Percentiles rank a stretch among this genome's conserved stretches.
Conservation (phyloP, 2,329 filamentous ascomycete species). For the Phaeosphaeria sp. region DNA sequence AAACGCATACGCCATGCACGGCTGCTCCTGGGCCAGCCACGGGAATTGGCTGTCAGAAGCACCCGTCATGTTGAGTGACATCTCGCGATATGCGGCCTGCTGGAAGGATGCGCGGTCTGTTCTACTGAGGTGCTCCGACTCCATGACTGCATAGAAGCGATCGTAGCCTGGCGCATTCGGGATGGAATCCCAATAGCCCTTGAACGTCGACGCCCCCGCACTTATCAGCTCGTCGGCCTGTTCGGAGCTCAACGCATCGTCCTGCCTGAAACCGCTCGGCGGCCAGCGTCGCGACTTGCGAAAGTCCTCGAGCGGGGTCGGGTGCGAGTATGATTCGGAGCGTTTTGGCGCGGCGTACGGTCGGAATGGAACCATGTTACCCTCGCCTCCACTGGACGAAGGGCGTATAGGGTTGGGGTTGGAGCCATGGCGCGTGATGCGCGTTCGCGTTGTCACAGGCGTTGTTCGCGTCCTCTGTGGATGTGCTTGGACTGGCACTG, state of each 20-base stretch:
- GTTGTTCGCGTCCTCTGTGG: slow-evolving; percentile 40
- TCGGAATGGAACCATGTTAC: slow-evolving; percentile 33
- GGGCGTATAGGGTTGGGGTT: slow-evolving; percentile 38
- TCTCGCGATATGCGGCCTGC: slow-evolving; percentile 45
- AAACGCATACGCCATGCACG: slow-evolving; percentile 72
- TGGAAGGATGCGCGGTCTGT: slow-evolving; percentile 48
- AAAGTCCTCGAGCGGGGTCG: slow-evolving; percentile 47
- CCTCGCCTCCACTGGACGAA: slow-evolving; percentile 42
- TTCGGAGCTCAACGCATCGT: slow-evolving; percentile 37
- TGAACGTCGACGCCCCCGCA: slow-evolving; percentile 49
- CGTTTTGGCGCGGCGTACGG: slow-evolving; percentile 32
- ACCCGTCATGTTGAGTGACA: slow-evolving; percentile 48
- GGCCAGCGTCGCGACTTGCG: slow-evolving; percentile 48
- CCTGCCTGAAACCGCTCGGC: slow-evolving; percentile 45
- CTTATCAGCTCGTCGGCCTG: slow-evolving; percentile 50
- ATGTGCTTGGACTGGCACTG: slow-evolving; percentile 11
- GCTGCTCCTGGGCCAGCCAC: slow-evolving; percentile 78
- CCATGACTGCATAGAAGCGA: slow-evolving; percentile 51
- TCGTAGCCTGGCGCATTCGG: slow-evolving; percentile 46
- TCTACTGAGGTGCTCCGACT: slow-evolving; percentile 44
- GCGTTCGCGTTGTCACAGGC: slow-evolving; percentile 43
- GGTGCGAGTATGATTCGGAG: slow-evolving; percentile 46
- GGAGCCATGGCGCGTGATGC: slow-evolving; percentile 46
- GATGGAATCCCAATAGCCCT: slow-evolving; percentile 48
- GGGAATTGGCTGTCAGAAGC: slow-evolving; percentile 53